Base-by-base conservation (phyloP, 75 land plant genomes). In the Pseudotsuga menziesii region DNA sequence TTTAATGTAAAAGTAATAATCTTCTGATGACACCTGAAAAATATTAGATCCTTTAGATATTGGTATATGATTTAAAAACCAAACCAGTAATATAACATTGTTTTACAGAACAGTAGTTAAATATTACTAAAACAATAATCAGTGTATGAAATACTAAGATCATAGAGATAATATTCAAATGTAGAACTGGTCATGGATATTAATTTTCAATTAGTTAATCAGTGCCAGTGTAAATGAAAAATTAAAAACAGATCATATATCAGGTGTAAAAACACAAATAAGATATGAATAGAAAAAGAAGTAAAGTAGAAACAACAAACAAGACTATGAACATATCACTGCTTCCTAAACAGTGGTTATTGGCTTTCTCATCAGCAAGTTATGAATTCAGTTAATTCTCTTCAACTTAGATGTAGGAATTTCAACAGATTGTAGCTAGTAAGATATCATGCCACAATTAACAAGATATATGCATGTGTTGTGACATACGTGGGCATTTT, bases 401-500 rank as follows among this genome's bases (percentile, higher is more conserved):
- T 20, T 20, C 61, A 20, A 60, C 23, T 60, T 3, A 20, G 61
- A 72, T 12, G 8, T 12, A 48, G n/a, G 26, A 29, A 8, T 58
- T 27, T 3, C 39, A 58, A 9, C 2, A 25, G 48, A n/a, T 12
- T 72, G 39, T 23, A 55, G 23, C 56, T 72, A 44, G 9, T 48
- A 22, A 48, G 23, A 72, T 19, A 22, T 22, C 56, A 41, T 58
- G 32, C 4, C 36, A 29, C 17, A 62, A n/a, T 35, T 61, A 44
- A 20, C 44, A 61, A 36, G 16, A 27, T 26, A 73, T 14, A 20
- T 70, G 52, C 26, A 72, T 72, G 13, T 48, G 27, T 72, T 72
- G 41, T 73, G 7, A 78, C 95, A 84, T 86, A 97, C 99, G 91
- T 88, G 35, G 90, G 78, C 76, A 91, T 48, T 72, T 88, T 85